These are phyloP conservation scores for Passiflora organensis DNA, from an alignment of 345 rosid species.

Conservation along the genomic window DNA sequence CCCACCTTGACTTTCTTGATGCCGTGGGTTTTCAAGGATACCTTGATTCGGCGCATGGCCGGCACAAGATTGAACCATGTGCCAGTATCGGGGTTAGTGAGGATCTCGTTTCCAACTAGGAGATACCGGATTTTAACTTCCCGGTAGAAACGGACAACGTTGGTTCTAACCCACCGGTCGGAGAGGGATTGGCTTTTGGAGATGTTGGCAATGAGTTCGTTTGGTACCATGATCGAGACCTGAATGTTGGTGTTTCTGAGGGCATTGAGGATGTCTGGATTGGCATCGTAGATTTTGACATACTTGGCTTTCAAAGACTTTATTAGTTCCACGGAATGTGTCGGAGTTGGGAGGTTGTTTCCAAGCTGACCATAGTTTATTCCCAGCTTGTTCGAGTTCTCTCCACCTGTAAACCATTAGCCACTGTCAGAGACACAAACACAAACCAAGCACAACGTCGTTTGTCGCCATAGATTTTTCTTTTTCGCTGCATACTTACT, in stretches of 20 bases:
- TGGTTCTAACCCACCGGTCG: conserved; percentile 56
- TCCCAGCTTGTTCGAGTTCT: conserved; percentile 50
- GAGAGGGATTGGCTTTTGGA: conserved; percentile 40
- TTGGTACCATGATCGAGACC: conserved; percentile 67
- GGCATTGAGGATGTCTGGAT: conserved; percentile 56
- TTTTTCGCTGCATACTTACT: not conserved
- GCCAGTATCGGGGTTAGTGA: conserved; percentile 32
- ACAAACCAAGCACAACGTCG: too few species aligned
- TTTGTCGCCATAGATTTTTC: too few species aligned
- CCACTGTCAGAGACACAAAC: too few species aligned
- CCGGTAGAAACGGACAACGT: conserved; percentile 51
- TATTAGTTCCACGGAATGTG: conserved; percentile 41
- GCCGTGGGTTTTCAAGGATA: conserved; percentile 36
- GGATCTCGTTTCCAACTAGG: conserved; percentile 83
- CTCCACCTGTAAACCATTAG: too few species aligned
- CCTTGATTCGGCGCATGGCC: conserved; percentile 68
- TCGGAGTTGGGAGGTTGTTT: conserved; percentile 57
- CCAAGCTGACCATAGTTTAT: conserved; percentile 80
- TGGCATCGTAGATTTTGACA: conserved; percentile 71
- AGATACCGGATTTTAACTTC: conserved; percentile 73
- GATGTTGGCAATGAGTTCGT: conserved; percentile 46
- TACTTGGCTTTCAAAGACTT: conserved; percentile 46
- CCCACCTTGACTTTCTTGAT: conserved; percentile 68
- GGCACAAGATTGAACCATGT: conserved; percentile 64
- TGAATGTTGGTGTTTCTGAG: conserved; percentile 46